Evolutionary conservation across 148 eudicot genomes (phyloP), one percentile per base, ranked within the genome.

Genomic region (Polygonum maritimum): DNA sequence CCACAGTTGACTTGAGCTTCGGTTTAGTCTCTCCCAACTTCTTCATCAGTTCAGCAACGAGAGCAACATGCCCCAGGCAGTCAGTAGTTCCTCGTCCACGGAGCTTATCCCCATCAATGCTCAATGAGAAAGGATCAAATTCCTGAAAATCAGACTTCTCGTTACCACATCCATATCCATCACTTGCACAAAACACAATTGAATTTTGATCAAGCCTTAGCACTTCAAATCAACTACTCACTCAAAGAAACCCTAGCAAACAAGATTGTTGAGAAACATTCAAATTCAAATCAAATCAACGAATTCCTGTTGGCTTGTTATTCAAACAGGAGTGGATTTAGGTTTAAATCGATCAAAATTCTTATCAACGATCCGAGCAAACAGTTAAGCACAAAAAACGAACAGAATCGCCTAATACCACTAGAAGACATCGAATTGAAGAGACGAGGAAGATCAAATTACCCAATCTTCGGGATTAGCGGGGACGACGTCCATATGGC

Each of bases 401-500:
- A n/a, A 51, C 19, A 51, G 19, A 51, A 51, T 51, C 16, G 69
- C 69, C 44, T 35, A 15, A 15, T 67, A 26, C 45, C 4, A 67
- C 44, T 67, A 16, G 9, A 67, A 67, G 2, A 38, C 2, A 67
- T 15, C 71, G 45, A 36, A 67, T 36, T n/a, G 6, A 38, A 67
- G 18, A 67, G 38, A 31, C 18, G 33, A 13, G 14, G 18, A 26
- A 31, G 1, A 14, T 2, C 9, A 31, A 75, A 13, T 67, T 85
- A 94, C 98, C 98, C 98, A 95, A 75, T 92, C 98, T 73, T 31
- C 16, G 71, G 94, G 96, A 75, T 92, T 80, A 75, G 98, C 98
- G 57, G 98, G 90, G 75, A 95, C 98, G 75, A 95, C 98, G 81
- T 95, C 98, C 98, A 95, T 95, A 76, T 95, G 98, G 87, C 95